Percentiles rank a stretch among this genome's conserved stretches.
Conservation (phyloP, 2,329 filamentous ascomycete genomes). For the Pestalotiopsis sp. region DNA sequence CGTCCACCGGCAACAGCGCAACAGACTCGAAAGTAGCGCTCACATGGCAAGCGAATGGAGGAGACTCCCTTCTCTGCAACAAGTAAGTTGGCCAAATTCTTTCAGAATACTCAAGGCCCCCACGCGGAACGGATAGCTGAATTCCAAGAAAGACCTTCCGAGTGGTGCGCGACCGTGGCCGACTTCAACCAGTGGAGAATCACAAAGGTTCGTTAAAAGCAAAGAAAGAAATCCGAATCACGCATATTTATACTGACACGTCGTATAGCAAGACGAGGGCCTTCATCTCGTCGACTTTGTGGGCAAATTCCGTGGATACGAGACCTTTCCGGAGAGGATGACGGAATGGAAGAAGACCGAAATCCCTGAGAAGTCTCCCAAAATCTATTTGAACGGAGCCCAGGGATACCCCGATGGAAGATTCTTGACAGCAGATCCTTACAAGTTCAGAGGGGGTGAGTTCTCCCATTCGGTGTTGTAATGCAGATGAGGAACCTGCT, state of each 20-base stretch:
- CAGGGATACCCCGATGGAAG: background rate
- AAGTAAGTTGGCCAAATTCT: background rate
- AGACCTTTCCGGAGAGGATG: background rate
- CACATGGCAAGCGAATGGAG: constrained; percentile 9
- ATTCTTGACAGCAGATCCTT: background rate
- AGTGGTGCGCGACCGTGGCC: background rate
- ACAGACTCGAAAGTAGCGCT: background rate
- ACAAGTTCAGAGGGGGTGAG: background rate
- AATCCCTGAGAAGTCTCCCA: no score
- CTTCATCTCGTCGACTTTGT: background rate
- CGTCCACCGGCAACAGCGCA: background rate
- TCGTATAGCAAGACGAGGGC: background rate
- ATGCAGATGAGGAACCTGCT: background rate
- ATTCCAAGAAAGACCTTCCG: background rate
- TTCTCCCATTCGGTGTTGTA: no score
- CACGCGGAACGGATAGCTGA: background rate
- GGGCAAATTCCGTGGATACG: background rate
- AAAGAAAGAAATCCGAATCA: background rate
- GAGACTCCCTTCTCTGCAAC: background rate
- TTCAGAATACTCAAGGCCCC: background rate
- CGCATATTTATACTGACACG: background rate
- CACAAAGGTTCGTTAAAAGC: background rate
- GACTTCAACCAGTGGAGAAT: background rate
- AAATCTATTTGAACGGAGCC: background rate
- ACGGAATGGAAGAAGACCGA: background rate